These are phyloP conservation scores for Ambrosiella xylebori DNA, from an alignment of 2,329 filamentous ascomycete genomes.

Conservation along the genomic window DNA sequence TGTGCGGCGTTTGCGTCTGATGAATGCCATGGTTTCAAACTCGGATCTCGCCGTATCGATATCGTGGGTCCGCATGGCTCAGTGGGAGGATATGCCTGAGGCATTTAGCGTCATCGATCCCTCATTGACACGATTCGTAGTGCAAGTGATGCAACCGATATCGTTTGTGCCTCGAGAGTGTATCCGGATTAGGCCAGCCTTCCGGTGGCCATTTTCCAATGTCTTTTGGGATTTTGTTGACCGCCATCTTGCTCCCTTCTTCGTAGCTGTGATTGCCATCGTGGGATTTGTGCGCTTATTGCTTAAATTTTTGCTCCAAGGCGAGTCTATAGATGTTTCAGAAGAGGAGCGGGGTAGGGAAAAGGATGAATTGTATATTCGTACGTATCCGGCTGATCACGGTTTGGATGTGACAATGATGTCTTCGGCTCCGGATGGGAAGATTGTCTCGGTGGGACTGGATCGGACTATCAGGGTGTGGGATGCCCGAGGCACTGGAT, in stretches of 20 bases:
- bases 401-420: constrained; percentile 52
- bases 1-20: neutral
- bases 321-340: constrained; percentile 31
- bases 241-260: constrained; percentile 39
- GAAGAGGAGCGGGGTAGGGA: constrained; percentile 27
- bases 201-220: constrained; percentile 22
- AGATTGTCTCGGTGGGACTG: constrained; percentile 51
- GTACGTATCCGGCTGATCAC: constrained; percentile 45
- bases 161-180: constrained; percentile 55
- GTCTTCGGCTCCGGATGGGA: constrained; percentile 41
- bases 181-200: constrained; percentile 40
- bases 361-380: constrained; percentile 35
- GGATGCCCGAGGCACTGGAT: constrained; percentile 33
- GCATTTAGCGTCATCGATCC: constrained; percentile 63
- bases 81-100: constrained; percentile 24
- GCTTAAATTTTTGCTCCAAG: constrained; percentile 59
- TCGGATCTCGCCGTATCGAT: neutral
- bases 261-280: constrained; percentile 44
- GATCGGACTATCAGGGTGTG: constrained; percentile 53
- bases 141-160: constrained; percentile 56
- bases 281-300: constrained; percentile 49
- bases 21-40: neutral
- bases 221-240: constrained; percentile 45
- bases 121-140: constrained; percentile 51
- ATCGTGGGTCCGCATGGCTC: constrained; percentile 5